These are phyloP conservation scores for Jackrogersella multiformis DNA, from an alignment of 495 filamentous ascomycete species.

Conservation along the genomic window DNA sequence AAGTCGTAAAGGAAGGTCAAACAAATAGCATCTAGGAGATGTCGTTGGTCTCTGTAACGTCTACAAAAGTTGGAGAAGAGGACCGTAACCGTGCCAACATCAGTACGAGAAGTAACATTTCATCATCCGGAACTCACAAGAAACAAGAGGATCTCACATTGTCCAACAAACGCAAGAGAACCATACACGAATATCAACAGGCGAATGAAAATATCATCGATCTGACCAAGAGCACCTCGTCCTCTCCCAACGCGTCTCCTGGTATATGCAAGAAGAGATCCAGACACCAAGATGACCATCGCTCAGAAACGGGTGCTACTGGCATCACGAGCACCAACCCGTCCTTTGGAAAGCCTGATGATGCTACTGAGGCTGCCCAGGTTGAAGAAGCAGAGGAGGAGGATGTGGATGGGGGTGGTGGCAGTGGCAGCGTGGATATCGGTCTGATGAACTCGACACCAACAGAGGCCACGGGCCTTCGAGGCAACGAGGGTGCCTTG, in stretches of 20 bases:
- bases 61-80: neutral
- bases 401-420: no score
- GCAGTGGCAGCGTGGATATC: no score
- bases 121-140: neutral
- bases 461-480: no score
- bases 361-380: no score
- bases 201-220: neutral
- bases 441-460: no score
- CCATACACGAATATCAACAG: neutral
- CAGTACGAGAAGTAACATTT: neutral
- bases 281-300: no score
- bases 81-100: neutral
- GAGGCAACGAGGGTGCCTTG: no score
- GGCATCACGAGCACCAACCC: no score
- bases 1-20: neutral
- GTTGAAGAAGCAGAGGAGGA: no score
- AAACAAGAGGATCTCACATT: neutral
- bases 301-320: no score
- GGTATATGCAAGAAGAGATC: no score
- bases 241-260: neutral
- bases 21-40: conserved; percentile 27
- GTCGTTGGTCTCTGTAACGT: neutral
- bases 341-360: no score
- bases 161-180: neutral
- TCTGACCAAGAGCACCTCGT: neutral